Conservation (phyloP, 306 rosid genomes). For the Citrullus amarus region DNA sequence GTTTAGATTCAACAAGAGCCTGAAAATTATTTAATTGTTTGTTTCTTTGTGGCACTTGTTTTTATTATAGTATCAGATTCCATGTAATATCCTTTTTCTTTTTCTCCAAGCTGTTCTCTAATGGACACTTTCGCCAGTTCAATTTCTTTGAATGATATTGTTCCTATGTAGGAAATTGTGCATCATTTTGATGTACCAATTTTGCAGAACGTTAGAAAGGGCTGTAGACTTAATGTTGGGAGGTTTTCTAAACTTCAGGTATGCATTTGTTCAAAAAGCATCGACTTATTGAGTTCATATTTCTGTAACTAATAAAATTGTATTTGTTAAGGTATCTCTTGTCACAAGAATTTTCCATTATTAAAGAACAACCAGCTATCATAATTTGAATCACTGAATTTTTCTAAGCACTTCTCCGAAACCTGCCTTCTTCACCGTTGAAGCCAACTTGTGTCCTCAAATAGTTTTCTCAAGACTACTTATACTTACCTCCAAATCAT, state of each 20-base stretch:
- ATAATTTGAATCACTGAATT: neutral
- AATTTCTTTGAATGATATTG: neutral
- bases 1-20: neutral
- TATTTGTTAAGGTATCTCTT: neutral
- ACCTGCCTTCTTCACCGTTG: neutral
- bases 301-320: neutral
- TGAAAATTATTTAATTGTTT: neutral
- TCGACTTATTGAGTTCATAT: neutral
- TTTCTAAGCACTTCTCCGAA: neutral
- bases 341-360: neutral
- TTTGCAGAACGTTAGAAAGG: neutral
- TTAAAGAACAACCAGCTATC: neutral
- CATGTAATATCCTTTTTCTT: neutral
- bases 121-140: neutral
- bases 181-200: slow-evolving; percentile 8
- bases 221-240: neutral
- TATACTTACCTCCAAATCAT: neutral
- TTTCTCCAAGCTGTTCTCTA: neutral
- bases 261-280: slow-evolving; percentile 8
- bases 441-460: neutral
- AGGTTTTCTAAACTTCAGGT: slow-evolving; percentile 16
- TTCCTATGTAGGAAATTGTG: slow-evolving; percentile 7
- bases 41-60: neutral
- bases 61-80: neutral
- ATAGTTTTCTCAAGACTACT: neutral